Evolutionary conservation across 164 flowering plant genomes (phyloP), one percentile per base, ranked within the genome.

Genomic region (Santalum album): DNA sequence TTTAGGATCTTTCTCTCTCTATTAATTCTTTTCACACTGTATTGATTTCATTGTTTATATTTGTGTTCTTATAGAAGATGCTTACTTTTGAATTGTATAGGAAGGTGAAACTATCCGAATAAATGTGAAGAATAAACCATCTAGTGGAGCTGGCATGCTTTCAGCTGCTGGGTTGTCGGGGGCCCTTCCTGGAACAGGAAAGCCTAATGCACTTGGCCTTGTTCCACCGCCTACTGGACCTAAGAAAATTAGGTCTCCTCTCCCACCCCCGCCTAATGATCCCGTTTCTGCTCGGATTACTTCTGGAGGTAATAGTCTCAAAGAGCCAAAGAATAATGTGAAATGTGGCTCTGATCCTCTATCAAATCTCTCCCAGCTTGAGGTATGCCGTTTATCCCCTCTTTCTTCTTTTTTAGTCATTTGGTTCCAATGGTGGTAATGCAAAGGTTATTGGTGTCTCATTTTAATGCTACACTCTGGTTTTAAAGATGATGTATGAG

Each of bases 181-280:
- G 6, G 77, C 69, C 38, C 60, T 27, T 61, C 66, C 87, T 12
- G 75, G 60, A 21, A 21, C 72, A 56, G 83, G 32, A 53, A 90
- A 81, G 61, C 73, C 90, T 18, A 83, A 75, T 58, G 14, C 69
- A 23, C 49, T 77, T 38, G 53, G 68, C 36, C 87, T 90, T 73
- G 86, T 88, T 32, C 95, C 97, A 18, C 95, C 97, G 53, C 95
- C 97, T 12, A 61, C 25, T 69, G 91, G 79, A 15, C 62, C 71
- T 10, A 85, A 74, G 45, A 94, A 84, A 68, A 65, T 81, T 23
- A 80, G 86, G 61, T 72, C 96, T 46, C 79, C 87, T 40, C 83
- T 94, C 47, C 97, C 92, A 25, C 99, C 97, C 10, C 99, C 99
- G 21, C 97, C 96, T 0, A 90, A 94, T 75, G 99, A 94, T 68